A percentile compares a stretch with the other conserved stretches of the same genome.
These are phyloP conservation scores for Ampelomyces quisqualis DNA, from an alignment of 2,329 filamentous ascomycete species.

Conservation along the genomic window DNA sequence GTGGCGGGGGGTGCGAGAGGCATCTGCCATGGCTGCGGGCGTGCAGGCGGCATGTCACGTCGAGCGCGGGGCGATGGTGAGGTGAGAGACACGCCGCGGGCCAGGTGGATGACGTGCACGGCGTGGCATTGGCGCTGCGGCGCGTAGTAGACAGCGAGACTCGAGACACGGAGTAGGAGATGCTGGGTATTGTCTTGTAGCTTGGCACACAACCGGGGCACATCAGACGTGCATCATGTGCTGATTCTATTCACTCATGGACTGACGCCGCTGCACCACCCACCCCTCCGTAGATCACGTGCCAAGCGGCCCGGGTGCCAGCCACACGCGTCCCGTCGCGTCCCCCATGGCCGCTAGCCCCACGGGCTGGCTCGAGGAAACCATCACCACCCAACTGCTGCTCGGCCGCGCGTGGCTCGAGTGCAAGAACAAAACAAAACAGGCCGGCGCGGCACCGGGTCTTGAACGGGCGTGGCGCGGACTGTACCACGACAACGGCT, in stretches of 20 bases:
- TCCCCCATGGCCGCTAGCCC: slow-evolving; percentile 21
- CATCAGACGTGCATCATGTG: no score
- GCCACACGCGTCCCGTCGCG: slow-evolving; percentile 15
- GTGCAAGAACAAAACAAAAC: slow-evolving; percentile 12
- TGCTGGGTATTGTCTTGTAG: no score
- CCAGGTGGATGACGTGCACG: no score
- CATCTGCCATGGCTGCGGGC: slow-evolving; percentile 28
- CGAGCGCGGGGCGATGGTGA: no score
- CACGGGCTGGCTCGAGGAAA: slow-evolving; percentile 26
- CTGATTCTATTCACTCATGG: no score
- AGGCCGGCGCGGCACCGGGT: slow-evolving; percentile 4
- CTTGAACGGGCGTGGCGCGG: slow-evolving; percentile 18
- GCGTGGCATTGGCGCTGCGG: no score
- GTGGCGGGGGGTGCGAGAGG: slow-evolving; percentile 23
- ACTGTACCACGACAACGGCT: slow-evolving; percentile 41
- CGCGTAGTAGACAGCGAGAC: no score
- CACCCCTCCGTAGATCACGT: not conserved
- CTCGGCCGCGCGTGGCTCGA: slow-evolving; percentile 27
- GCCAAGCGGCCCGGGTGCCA: not conserved
- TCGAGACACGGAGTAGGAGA: no score
- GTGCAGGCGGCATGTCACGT: not conserved
- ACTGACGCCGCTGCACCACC: no score
- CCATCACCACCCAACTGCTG: slow-evolving; percentile 21
- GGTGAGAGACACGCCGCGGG: no score
- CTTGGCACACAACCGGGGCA: no score